Evolutionary conservation across 108 stramenopile genomes (phyloP), one percentile per base, ranked within the genome.

Genomic region (Nitzschia sp.): DNA sequence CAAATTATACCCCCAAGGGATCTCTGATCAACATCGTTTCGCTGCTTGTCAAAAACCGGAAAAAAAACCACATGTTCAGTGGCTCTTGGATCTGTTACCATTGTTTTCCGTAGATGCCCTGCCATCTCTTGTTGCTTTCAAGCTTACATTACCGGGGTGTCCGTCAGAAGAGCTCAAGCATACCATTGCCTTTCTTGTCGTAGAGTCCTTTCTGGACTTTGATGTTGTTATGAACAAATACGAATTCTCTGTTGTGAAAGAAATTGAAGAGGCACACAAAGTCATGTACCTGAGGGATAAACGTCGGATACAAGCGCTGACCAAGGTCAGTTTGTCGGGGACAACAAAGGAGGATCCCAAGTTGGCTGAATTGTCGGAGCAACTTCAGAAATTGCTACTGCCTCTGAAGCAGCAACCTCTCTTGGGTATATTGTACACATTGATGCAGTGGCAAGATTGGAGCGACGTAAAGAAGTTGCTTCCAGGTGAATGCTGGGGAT

Each of bases 41-140:
- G 1, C 14, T 17, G 1, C 17, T 17, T 43, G 24, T 44, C 39
- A 11, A 52, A 53, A 5, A 41, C 66, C 54, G 21, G 53, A 43
- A 43, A 63, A 22, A 50, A 43, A 12, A 6, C 14, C 38, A n/a
- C 59, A 53, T 29, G 57, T 82, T 26, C 58, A 46, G 10, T 57
- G 60, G 34, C 51, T 87, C 52, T 55, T 90, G 37, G 63, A 63
- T 17, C 58, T 90, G 10, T 76, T 90, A 26, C 62, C 64, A 21
- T 64, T 80, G 17, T 86, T 93, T 61, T 60, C 81, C 53, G 58
- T 60, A 60, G 73, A 44, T 37, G 69, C 57, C 46, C 40, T 97
- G 15, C 85, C 86, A 5, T 86, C 92, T 53, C 60, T 97, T 17
- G 10, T 97, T n/a, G 86, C 86, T 17, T 95, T 95, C 82, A 96